A percentile compares a stretch with the other conserved stretches of the same genome.
Conservation (phyloP, 2,329 filamentous ascomycete species). For the Graphiopsis chlorocephala region DNA sequence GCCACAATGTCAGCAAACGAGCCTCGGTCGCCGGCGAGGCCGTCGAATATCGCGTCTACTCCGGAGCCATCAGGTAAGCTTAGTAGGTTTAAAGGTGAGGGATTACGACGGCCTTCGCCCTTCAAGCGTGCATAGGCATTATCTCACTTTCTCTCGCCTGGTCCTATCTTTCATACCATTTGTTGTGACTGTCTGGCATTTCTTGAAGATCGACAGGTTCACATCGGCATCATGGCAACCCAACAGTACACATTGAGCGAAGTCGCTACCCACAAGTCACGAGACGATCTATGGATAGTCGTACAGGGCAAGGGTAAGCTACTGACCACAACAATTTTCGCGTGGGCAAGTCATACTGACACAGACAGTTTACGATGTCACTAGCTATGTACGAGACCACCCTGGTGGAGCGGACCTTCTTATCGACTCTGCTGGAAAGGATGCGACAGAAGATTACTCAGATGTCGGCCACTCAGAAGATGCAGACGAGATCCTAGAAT, state of each 20-base stretch:
- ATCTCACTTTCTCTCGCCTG: background rate
- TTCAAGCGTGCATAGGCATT: background rate
- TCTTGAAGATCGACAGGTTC: background rate
- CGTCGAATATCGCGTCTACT: background rate
- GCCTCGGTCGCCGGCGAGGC: background rate
- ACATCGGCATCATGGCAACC: background rate
- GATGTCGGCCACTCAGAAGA: conserved; percentile 63
- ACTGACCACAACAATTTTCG: background rate
- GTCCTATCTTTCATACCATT: background rate
- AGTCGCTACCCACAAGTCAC: conserved; percentile 93
- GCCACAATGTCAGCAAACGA: background rate
- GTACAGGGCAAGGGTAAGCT: conserved; percentile 69
- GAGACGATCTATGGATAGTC: conserved; percentile 92
- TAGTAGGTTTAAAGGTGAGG: conserved; percentile 1
- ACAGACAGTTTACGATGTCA: conserved; percentile 70
- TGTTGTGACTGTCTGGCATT: background rate
- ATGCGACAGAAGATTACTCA: conserved; percentile 89
- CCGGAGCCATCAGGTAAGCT: conserved; percentile 10
- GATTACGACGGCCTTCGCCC: background rate
- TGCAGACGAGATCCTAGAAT: conserved; percentile 41
- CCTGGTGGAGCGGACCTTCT: conserved; percentile 91
- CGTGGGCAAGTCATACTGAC: background rate
- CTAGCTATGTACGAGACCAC: conserved; percentile 93
- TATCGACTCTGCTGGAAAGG: conserved; percentile 93
- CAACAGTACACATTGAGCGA: conserved; percentile 58